phyloP scores from a whole-genome alignment of 192 early-diverging fungal species.

The Linnemannia schmuckeri region DNA sequence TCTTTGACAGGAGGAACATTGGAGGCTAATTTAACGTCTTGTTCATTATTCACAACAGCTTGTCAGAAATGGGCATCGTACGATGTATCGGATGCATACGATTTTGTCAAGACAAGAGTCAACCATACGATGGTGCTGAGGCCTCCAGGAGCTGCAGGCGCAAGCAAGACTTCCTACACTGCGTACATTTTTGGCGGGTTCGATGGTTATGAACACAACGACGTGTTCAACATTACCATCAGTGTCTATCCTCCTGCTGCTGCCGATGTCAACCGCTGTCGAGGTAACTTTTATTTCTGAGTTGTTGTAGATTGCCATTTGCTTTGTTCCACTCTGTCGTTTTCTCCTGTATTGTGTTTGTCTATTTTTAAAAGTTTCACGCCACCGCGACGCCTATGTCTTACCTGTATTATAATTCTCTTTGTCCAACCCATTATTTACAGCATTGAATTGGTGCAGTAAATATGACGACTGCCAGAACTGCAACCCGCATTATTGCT shows the following conservation, averaged over 20 bases:
- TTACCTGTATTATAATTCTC: background rate
- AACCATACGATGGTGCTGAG: constrained; percentile 53
- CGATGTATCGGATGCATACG: background rate
- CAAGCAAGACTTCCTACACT: constrained; percentile 39
- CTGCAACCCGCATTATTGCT: constrained; percentile 48
- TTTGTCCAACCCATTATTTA: background rate
- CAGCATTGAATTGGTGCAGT: constrained; percentile 54
- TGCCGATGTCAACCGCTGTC: constrained; percentile 30
- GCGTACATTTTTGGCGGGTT: constrained; percentile 51
- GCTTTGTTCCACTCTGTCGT: background rate
- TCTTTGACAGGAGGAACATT: background rate
- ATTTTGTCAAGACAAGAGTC: constrained; percentile 10
- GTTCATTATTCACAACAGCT: constrained; percentile 13
- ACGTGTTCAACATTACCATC: constrained; percentile 31
- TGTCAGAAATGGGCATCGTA: constrained; percentile 40
- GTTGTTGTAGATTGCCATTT: background rate
- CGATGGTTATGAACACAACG: constrained; percentile 32
- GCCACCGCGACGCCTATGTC: background rate
- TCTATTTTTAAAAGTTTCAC: background rate
- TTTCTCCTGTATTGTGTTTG: background rate
- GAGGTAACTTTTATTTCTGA: constrained; percentile 23
- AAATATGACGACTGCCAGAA: constrained; percentile 53
- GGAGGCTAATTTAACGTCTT: background rate
- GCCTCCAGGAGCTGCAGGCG: constrained; percentile 46
- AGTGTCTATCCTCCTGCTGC: background rate